These are phyloP conservation scores for Apophysomyces variabilis DNA, from an alignment of 371 early-diverging fungal genomes.

Conservation along the genomic window DNA sequence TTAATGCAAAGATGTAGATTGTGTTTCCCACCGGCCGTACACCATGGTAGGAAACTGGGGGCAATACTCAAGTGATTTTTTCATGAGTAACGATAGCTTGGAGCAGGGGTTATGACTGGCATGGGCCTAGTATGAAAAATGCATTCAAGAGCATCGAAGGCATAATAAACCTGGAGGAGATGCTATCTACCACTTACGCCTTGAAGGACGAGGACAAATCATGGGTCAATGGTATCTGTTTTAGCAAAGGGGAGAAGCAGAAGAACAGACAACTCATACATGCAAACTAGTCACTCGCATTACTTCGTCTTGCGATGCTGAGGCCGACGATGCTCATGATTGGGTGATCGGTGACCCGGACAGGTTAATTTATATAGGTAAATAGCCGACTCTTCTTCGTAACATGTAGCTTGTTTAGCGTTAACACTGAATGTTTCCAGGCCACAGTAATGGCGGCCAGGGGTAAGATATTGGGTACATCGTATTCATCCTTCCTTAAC, in stretches of 20 bases:
- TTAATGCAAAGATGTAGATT: slow-evolving; percentile 25
- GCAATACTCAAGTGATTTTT: neutral
- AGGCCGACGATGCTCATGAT: slow-evolving; percentile 14
- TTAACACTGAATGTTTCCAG: slow-evolving; percentile 19
- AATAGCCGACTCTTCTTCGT: neutral
- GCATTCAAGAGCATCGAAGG: slow-evolving; percentile 39
- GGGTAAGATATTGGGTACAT: slow-evolving; percentile 31
- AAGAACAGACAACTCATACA: no score
- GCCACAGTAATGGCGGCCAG: slow-evolving; percentile 80
- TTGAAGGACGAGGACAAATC: slow-evolving; percentile 15
- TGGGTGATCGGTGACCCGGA: slow-evolving; percentile 24
- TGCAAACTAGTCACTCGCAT: neutral
- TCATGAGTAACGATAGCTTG: neutral
- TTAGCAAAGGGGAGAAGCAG: no score
- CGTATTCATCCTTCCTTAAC: neutral
- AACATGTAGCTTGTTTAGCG: no score
- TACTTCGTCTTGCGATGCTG: neutral
- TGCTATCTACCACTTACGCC: slow-evolving; percentile 24
- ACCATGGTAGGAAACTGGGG: slow-evolving; percentile 53
- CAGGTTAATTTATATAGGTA: slow-evolving; percentile 30
- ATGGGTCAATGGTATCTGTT: slow-evolving; percentile 21
- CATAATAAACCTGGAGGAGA: slow-evolving; percentile 18
- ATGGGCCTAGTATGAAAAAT: slow-evolving; percentile 54
- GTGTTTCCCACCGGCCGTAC: slow-evolving; percentile 73
- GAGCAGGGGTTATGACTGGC: slow-evolving; percentile 63